A percentile compares a stretch with the other conserved stretches of the same genome.
These are phyloP conservation scores for Cutaneotrichosporon sp. DNA, from an alignment of 1,284 basidiomycete species.

Conservation along the genomic window DNA sequence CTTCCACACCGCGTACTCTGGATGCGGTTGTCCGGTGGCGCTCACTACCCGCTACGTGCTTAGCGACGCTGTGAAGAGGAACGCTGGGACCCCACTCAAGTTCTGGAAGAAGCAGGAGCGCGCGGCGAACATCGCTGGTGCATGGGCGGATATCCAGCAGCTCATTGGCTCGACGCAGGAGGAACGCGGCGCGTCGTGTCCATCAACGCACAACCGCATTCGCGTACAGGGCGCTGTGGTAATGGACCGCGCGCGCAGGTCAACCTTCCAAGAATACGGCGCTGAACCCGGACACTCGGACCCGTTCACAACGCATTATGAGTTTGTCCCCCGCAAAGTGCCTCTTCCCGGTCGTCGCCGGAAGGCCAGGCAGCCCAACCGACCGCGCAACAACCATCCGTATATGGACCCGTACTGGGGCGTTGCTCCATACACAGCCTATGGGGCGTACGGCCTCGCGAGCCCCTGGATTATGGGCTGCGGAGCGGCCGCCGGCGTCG, in stretches of 20 bases:
- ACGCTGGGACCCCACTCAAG: slow-evolving; percentile 1
- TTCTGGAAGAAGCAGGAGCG: slow-evolving; percentile 7
- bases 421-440: slow-evolving; percentile 7
- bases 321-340: slow-evolving; percentile 8
- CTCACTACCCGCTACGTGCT: background rate
- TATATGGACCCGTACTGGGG: slow-evolving; percentile 14
- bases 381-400: background rate
- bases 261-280: background rate
- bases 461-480: slow-evolving; percentile 8
- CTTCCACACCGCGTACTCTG: slow-evolving; percentile 16
- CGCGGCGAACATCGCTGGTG: background rate
- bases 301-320: slow-evolving; percentile 11
- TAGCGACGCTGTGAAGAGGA: background rate
- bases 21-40: slow-evolving; percentile 14
- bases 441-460: background rate
- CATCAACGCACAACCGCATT: slow-evolving; percentile 15
- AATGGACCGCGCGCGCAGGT: background rate
- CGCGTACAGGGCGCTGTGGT: background rate
- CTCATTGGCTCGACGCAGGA: slow-evolving; percentile 2
- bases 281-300: slow-evolving; percentile 4
- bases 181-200: slow-evolving; percentile 11
- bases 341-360: background rate
- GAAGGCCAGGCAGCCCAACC: background rate
- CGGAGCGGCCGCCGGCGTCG: background rate
- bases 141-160: background rate